phyloP scores from a whole-genome alignment of 1,284 basidiomycete genomes.

The Cryptococcus deneoformans region DNA sequence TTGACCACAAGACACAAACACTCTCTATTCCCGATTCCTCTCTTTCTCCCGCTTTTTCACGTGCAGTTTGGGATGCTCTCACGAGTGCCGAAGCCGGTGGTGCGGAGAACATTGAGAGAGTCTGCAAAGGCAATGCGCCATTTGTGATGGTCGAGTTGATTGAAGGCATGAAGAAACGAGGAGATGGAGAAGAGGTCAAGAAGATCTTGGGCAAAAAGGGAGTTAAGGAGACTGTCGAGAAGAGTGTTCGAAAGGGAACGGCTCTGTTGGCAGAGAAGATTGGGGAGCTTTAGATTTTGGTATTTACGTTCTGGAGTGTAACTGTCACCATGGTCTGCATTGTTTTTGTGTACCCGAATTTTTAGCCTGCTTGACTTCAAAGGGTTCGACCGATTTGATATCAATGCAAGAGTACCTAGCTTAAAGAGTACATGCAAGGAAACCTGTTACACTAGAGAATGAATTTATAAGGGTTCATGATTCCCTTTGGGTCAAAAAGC shows the following conservation, averaged over 20 bases:
- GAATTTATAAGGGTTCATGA: conserved; percentile 61
- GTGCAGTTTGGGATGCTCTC: conserved; percentile 57
- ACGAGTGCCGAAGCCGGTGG: conserved; percentile 47
- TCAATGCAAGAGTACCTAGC: too few species aligned
- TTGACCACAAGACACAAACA: conserved; percentile 59
- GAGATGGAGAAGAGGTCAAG: conserved; percentile 53
- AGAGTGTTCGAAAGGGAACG: conserved; percentile 44
- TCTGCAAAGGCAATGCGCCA: conserved; percentile 66
- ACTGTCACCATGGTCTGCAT: background rate
- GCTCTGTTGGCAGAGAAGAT: conserved; percentile 42
- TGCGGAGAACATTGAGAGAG: conserved; percentile 51
- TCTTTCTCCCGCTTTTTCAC: conserved; percentile 62
- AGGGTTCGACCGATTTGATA: too few species aligned
- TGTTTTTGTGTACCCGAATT: conserved; percentile 71
- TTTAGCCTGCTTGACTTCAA: conserved; percentile 19
- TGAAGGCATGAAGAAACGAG: conserved; percentile 58
- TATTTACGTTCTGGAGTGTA: background rate
- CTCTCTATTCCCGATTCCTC: conserved; percentile 55
- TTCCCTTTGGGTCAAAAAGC: conserved; percentile 84
- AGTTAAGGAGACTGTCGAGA: conserved; percentile 43
- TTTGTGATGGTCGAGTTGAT: conserved; percentile 77
- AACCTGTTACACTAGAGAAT: conserved; percentile 14
- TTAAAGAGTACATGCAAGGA: too few species aligned
- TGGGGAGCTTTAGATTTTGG: conserved; percentile 21
- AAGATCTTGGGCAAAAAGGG: conserved; percentile 57